Percentiles rank a stretch among this genome's conserved stretches.
Conservation (phyloP, 441 rosid genomes). For the Breynia disticha region DNA sequence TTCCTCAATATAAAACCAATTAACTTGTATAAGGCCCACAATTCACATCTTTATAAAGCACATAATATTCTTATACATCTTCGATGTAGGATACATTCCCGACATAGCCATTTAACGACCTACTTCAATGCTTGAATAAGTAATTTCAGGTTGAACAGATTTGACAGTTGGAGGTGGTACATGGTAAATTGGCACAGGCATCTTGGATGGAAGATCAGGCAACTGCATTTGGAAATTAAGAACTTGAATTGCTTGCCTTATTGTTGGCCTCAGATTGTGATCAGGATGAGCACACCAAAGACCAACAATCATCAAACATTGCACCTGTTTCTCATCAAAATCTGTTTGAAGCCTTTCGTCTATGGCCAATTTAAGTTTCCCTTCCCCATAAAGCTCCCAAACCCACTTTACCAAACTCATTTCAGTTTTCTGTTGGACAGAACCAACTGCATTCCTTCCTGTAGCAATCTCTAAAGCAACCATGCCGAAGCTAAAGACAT, state of each 20-base stretch:
- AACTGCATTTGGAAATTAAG: constrained; percentile 5
- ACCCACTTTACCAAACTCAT: constrained; percentile 3
- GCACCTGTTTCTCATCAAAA: constrained; percentile 7
- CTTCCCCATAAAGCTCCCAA: constrained; percentile 6
- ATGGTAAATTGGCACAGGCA: constrained; percentile 29
- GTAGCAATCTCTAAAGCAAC: constrained; percentile 37
- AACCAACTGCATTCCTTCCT: constrained; percentile 27
- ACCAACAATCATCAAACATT: constrained; percentile 15
- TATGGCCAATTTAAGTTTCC: neutral
- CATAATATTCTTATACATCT: neutral
- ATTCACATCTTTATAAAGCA: constrained; percentile 18
- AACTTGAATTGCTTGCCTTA: constrained; percentile 14
- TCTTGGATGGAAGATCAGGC: constrained; percentile 4
- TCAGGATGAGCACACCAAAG: constrained; percentile 20
- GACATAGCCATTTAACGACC: constrained; percentile 22
- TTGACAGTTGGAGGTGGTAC: constrained; percentile 8
- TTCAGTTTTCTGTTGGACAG: neutral
- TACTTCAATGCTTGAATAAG: constrained; percentile 18
- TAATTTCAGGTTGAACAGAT: constrained; percentile 13
- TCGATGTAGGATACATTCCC: neutral
- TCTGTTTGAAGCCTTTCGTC: constrained; percentile 4
- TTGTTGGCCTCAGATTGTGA: constrained; percentile 11
- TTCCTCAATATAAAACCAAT: too few species aligned
- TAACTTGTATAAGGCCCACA: too few species aligned
- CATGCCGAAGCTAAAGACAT: constrained; percentile 33